Conservation (phyloP, 2,329 filamentous ascomycete genomes). For the Botrytis byssoidea region DNA sequence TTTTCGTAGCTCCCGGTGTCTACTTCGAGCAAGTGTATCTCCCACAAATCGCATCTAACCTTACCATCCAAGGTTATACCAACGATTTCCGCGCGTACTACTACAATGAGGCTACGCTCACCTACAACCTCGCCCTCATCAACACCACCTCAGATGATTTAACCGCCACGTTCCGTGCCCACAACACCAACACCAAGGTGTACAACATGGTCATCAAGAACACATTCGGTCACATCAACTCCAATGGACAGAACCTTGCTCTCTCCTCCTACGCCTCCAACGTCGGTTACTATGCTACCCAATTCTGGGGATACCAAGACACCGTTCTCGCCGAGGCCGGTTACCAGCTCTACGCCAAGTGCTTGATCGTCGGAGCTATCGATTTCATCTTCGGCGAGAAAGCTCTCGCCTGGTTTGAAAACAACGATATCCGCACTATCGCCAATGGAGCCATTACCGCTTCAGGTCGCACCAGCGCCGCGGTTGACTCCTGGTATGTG, state of each 20-base stretch:
- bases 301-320: slow-evolving; percentile 57
- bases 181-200: slow-evolving; percentile 50
- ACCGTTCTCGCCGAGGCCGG: slow-evolving; percentile 51
- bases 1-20: slow-evolving; percentile 56
- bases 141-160: slow-evolving; percentile 45
- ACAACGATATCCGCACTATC: slow-evolving; percentile 44
- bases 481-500: slow-evolving; percentile 50
- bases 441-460: slow-evolving; percentile 48
- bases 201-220: slow-evolving; percentile 56
- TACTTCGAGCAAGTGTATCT: slow-evolving; percentile 59
- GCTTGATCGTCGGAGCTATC: slow-evolving; percentile 55
- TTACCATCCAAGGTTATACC: slow-evolving; percentile 57
- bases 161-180: slow-evolving; percentile 35
- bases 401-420: slow-evolving; percentile 52
- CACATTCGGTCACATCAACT: slow-evolving; percentile 31
- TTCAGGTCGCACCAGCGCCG: slow-evolving; percentile 42
- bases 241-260: slow-evolving; percentile 53
- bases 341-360: slow-evolving; percentile 54
- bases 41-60: slow-evolving; percentile 44
- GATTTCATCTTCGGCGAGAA: slow-evolving; percentile 60
- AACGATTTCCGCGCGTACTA: slow-evolving; percentile 46
- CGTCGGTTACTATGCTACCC: slow-evolving; percentile 57
- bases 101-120: slow-evolving; percentile 50
- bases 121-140: slow-evolving; percentile 43
- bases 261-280: slow-evolving; percentile 50